A percentile compares a stretch with the other conserved stretches of the same genome.
Evolutionary conservation across 805 yeast genomes (phyloP).

Genomic region (Candida tibetensis): DNA sequence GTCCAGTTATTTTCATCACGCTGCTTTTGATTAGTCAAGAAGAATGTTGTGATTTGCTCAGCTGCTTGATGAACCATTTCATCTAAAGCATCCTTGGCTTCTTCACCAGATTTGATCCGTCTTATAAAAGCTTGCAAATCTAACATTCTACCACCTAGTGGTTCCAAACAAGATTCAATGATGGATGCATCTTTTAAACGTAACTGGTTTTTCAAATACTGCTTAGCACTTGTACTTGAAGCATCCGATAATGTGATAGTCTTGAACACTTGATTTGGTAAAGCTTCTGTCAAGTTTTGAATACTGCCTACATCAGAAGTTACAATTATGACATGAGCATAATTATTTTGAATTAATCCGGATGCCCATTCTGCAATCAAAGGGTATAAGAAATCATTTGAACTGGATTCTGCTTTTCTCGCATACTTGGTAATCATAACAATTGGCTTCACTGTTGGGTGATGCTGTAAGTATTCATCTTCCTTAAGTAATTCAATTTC

Average conservation of each 20-base stretch:
- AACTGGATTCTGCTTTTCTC: slow-evolving; percentile 45
- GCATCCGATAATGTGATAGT: slow-evolving; percentile 79
- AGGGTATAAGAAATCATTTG: slow-evolving; percentile 64
- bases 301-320: slow-evolving; percentile 82
- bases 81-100: slow-evolving; percentile 67
- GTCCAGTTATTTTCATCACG: slow-evolving; percentile 51
- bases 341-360: slow-evolving; percentile 64
- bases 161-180: slow-evolving; percentile 60
- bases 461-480: slow-evolving; percentile 79
- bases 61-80: slow-evolving; percentile 84
- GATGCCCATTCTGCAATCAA: slow-evolving; percentile 90
- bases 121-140: slow-evolving; percentile 89
- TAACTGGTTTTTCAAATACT: slow-evolving; percentile 62
- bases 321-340: slow-evolving; percentile 86
- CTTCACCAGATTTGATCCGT: slow-evolving; percentile 84
- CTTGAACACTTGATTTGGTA: slow-evolving; percentile 87
- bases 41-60: slow-evolving; percentile 83
- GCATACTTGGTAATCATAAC: slow-evolving; percentile 75
- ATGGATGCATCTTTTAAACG: slow-evolving; percentile 25
- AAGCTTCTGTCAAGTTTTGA: slow-evolving; percentile 61
- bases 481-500: slow-evolving; percentile 50
- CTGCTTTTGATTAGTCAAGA: slow-evolving; percentile 34
- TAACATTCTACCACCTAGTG: slow-evolving; percentile 92
- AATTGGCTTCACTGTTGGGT: slow-evolving; percentile 83
- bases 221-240: slow-evolving; percentile 61